These are phyloP conservation scores for Hippophae rhamnoides DNA, from an alignment of 306 rosid genomes.

Conservation along the genomic window DNA sequence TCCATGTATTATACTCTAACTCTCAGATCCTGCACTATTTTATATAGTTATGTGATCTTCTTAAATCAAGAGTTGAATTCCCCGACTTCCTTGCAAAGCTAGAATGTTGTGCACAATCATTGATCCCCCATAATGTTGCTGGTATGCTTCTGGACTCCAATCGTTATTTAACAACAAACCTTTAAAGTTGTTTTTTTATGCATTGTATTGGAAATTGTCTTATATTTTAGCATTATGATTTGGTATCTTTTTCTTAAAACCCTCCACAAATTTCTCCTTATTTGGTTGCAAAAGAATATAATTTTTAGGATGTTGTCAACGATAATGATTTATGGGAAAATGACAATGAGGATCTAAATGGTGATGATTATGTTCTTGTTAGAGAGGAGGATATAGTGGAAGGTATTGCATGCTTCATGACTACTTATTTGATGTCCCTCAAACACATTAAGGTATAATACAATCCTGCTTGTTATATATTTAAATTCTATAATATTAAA, in stretches of 20 bases:
- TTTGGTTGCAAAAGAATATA: slow-evolving; percentile 54
- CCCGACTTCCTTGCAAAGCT: slow-evolving; percentile 73
- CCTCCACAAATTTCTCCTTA: background rate
- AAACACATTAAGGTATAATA: no score
- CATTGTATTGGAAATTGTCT: background rate
- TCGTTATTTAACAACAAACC: background rate
- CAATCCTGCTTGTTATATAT: no score
- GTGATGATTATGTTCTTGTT: slow-evolving; percentile 83
- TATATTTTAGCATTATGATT: background rate
- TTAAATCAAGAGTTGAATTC: slow-evolving; percentile 73
- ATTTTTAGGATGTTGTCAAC: slow-evolving; percentile 78
- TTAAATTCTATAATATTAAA: no score
- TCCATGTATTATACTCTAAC: no score
- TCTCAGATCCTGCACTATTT: background rate
- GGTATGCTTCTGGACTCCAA: slow-evolving; percentile 38
- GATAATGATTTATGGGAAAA: slow-evolving; percentile 84
- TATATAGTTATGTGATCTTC: slow-evolving; percentile 71
- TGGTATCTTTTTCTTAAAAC: no score
- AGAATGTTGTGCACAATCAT: slow-evolving; percentile 50
- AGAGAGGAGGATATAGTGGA: slow-evolving; percentile 91
- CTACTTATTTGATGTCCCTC: no score
- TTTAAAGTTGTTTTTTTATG: background rate
- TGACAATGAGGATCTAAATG: slow-evolving; percentile 34
- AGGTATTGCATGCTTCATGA: no score
- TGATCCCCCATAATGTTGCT: slow-evolving; percentile 30